Percentiles rank a stretch among this genome's conserved stretches.
These are phyloP conservation scores for Cercospora janseana DNA, from an alignment of 2,329 filamentous ascomycete species.

Conservation along the genomic window DNA sequence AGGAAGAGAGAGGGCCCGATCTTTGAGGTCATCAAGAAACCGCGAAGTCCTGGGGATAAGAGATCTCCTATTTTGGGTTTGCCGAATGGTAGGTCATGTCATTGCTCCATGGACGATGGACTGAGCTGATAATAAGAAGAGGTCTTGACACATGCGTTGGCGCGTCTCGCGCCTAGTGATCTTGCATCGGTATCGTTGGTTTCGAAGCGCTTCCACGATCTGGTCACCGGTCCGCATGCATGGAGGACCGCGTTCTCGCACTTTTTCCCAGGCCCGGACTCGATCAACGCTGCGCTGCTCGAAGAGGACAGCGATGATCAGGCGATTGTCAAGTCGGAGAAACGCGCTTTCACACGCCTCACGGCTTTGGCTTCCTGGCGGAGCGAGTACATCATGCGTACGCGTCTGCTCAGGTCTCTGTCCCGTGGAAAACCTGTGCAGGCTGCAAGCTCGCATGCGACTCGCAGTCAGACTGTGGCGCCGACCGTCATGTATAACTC, in stretches of 20 bases:
- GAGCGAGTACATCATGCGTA: constrained; percentile 90
- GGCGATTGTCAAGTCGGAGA: constrained; percentile 64
- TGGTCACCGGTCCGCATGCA: constrained; percentile 87
- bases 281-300: constrained; percentile 44
- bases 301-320: constrained; percentile 51
- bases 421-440: constrained; percentile 74
- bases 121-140: constrained; percentile 55
- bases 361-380: constrained; percentile 88
- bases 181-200: constrained; percentile 80
- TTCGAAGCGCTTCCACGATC: constrained; percentile 78
- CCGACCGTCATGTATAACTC: constrained; percentile 84
- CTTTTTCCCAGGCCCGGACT: constrained; percentile 77
- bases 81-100: constrained; percentile 69
- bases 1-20: constrained; percentile 46
- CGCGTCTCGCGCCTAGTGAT: constrained; percentile 82
- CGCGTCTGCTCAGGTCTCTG: constrained; percentile 76
- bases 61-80: constrained; percentile 58
- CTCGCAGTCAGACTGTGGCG: constrained; percentile 62
- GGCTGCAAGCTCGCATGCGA: constrained; percentile 52
- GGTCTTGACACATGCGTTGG: constrained; percentile 85
- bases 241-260: constrained; percentile 92
- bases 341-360: constrained; percentile 76
- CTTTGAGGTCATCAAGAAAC: constrained; percentile 54
- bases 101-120: constrained; percentile 5
- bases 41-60: constrained; percentile 45